Conservation (phyloP, 1,284 basidiomycete genomes). For the Mycocalia duriaeana region DNA sequence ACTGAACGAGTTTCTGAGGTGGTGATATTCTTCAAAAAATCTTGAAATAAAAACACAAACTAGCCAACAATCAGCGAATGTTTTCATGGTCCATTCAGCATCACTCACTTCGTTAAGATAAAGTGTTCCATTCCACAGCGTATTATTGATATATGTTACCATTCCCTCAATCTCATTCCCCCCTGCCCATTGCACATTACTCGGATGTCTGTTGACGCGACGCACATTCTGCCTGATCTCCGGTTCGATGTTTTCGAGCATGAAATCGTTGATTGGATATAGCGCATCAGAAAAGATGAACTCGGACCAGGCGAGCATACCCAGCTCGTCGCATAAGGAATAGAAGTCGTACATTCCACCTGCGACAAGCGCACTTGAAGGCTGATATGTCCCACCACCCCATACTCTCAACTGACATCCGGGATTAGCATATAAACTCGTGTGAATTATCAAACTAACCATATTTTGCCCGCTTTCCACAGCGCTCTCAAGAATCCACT, state of each 20-base stretch:
- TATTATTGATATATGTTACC: slow-evolving; percentile 33
- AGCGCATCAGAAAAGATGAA: slow-evolving; percentile 58
- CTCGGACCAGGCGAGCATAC: slow-evolving; percentile 63
- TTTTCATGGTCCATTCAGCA: no score
- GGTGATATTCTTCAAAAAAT: slow-evolving; percentile 47
- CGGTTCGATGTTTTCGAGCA: slow-evolving; percentile 47
- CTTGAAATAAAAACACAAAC: slow-evolving; percentile 49
- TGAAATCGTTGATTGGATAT: slow-evolving; percentile 51
- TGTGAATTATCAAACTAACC: no score
- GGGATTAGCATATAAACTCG: no score
- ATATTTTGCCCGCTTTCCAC: slow-evolving; percentile 54
- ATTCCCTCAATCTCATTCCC: slow-evolving; percentile 61
- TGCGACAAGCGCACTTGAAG: slow-evolving; percentile 32
- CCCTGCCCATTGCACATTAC: slow-evolving; percentile 57
- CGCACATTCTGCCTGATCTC: slow-evolving; percentile 59
- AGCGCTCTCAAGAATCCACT: slow-evolving; percentile 55
- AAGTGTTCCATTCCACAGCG: slow-evolving; percentile 35
- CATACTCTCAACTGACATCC: slow-evolving; percentile 53
- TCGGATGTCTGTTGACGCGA: slow-evolving; percentile 51
- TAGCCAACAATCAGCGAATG: slow-evolving; percentile 21
- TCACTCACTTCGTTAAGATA: slow-evolving; percentile 44
- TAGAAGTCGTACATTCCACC: slow-evolving; percentile 56
- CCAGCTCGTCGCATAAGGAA: slow-evolving; percentile 56
- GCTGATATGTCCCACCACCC: slow-evolving; percentile 54
- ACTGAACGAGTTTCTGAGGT: slow-evolving; percentile 43